These are phyloP conservation scores for Lecanicillium sp. DNA, from an alignment of 2,329 filamentous ascomycete genomes.

Conservation along the genomic window DNA sequence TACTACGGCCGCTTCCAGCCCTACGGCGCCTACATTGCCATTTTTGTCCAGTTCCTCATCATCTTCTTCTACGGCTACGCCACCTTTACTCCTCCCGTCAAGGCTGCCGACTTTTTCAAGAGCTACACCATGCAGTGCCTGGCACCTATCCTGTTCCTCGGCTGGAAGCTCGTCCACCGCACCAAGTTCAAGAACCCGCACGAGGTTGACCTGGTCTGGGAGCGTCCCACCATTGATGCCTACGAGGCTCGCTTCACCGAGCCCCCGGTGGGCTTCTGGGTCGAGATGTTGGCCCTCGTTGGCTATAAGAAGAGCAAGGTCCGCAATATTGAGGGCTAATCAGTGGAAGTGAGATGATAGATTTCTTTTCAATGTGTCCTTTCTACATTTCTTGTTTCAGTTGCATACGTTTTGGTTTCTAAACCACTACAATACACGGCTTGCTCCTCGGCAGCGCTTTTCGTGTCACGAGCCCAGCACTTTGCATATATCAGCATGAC, in stretches of 20 bases:
- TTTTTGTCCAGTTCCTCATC: constrained; percentile 36
- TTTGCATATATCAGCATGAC: background rate
- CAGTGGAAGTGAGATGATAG: constrained; percentile 17
- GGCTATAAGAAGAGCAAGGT: constrained; percentile 21
- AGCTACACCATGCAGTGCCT: constrained; percentile 55
- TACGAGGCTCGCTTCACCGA: constrained; percentile 48
- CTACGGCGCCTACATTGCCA: constrained; percentile 45
- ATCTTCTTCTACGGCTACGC: constrained; percentile 51
- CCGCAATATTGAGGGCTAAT: constrained; percentile 20
- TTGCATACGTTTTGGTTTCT: background rate
- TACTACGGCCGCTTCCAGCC: constrained; percentile 56
- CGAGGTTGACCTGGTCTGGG: constrained; percentile 55
- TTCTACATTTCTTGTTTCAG: background rate
- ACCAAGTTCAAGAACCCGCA: constrained; percentile 48
- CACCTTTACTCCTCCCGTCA: constrained; percentile 41
- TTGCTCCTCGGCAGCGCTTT: background rate
- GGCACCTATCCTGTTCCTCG: constrained; percentile 45
- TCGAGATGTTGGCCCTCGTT: constrained; percentile 45
- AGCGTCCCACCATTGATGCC: constrained; percentile 52
- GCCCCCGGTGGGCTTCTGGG: constrained; percentile 49
- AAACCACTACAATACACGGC: background rate
- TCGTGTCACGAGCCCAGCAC: background rate
- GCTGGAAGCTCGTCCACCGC: constrained; percentile 59
- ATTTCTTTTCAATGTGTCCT: background rate
- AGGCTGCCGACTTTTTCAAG: constrained; percentile 40